A percentile compares a stretch with the other conserved stretches of the same genome.
Conservation (phyloP, 2,329 filamentous ascomycete genomes). For the Fusarium nelsonii region DNA sequence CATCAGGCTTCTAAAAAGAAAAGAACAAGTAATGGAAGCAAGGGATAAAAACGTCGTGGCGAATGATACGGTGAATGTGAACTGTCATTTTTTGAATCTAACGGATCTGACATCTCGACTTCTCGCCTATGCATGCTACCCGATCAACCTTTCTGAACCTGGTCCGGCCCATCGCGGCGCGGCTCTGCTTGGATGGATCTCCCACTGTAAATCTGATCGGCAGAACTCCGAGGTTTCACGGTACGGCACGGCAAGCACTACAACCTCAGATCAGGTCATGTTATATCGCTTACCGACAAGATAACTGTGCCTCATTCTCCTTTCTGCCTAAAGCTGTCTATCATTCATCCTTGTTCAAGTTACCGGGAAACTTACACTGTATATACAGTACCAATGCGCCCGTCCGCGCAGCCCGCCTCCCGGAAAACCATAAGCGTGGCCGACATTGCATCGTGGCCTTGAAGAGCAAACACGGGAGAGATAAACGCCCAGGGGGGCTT, state of each 20-base stretch:
- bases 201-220: neutral
- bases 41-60: neutral
- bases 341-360: neutral
- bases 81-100: constrained; percentile 14
- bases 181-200: neutral
- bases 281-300: neutral
- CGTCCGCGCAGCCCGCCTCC: neutral
- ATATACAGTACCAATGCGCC: neutral
- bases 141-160: neutral
- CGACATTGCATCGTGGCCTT: neutral
- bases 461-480: neutral
- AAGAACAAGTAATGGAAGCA: neutral
- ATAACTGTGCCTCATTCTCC: neutral
- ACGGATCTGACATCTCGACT: constrained; percentile 1
- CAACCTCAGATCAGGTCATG: neutral
- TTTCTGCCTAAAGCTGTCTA: neutral
- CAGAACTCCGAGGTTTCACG: neutral
- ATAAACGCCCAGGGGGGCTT: neutral
- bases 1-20: constrained; percentile 4
- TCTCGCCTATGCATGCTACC: constrained; percentile 4
- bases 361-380: neutral
- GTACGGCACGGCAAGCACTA: constrained; percentile 14
- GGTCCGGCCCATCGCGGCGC: neutral
- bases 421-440: neutral
- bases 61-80: neutral